Conservation (phyloP, 768 basidiomycete genomes). For the Butyriboletus loyo region DNA sequence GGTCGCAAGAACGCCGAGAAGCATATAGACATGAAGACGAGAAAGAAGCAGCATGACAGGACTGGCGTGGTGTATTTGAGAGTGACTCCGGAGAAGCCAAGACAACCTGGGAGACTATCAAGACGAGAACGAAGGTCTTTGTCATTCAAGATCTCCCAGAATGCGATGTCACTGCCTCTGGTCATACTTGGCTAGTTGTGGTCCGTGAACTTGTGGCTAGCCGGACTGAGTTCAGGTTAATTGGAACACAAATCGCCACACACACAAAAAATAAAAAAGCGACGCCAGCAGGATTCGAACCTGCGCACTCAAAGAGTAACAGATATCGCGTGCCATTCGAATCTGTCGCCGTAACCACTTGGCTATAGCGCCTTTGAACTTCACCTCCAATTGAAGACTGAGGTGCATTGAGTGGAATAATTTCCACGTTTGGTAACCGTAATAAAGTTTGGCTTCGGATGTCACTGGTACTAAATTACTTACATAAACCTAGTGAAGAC, state of each 20-base stretch:
- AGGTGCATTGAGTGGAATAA: too few species aligned
- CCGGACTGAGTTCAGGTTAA: neutral
- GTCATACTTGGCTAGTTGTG: conserved; percentile 5
- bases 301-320: conserved; percentile 41
- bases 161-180: neutral
- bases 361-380: conserved; percentile 51
- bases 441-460: neutral
- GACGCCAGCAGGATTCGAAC: conserved; percentile 43
- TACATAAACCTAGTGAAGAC: too few species aligned
- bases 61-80: neutral
- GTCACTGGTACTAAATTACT: neutral
- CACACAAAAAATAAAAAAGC: conserved; percentile 18
- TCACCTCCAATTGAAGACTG: too few species aligned
- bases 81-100: neutral
- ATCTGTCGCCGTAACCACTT: conserved; percentile 80
- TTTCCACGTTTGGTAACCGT: conserved; percentile 5
- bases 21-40: conserved; percentile 6
- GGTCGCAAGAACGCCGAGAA: conserved; percentile 6
- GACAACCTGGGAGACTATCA: neutral
- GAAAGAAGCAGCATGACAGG: conserved; percentile 7
- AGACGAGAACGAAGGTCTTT: neutral
- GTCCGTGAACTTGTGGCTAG: neutral
- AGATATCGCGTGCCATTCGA: conserved; percentile 42
- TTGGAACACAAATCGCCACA: neutral
- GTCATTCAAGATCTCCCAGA: conserved; percentile 1